These are phyloP conservation scores for Geotrichum phurueaensis DNA, from an alignment of 1,139 yeast species.

Conservation along the genomic window DNA sequence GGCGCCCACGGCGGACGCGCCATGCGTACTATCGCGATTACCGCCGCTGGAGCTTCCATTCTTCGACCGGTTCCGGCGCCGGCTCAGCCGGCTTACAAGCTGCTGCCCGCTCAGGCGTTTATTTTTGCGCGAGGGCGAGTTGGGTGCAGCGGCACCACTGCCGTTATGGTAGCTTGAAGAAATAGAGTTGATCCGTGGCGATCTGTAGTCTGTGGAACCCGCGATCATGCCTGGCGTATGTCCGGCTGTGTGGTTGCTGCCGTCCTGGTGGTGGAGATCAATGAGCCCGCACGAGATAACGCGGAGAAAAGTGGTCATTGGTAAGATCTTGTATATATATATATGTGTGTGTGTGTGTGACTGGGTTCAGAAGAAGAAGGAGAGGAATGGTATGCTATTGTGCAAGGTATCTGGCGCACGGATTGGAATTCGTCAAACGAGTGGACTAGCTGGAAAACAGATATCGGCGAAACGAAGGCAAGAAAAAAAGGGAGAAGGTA, in stretches of 20 bases:
- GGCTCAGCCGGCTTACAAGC: neutral
- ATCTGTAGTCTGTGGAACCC: neutral
- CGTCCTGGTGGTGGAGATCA: neutral
- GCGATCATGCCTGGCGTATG: neutral
- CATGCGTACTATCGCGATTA: no score
- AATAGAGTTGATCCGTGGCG: neutral
- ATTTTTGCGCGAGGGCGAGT: neutral
- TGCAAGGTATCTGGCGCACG: no score
- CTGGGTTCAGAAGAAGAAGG: neutral
- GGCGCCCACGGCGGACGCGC: neutral
- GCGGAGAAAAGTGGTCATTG: slow-evolving; percentile 1
- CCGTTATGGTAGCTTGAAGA: neutral
- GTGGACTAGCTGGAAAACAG: neutral
- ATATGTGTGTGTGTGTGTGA: neutral
- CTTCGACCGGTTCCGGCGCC: slow-evolving; percentile 2
- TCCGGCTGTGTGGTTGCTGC: neutral
- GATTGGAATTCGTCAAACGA: no score
- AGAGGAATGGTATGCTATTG: no score
- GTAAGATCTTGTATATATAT: no score
- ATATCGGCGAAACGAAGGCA: neutral
- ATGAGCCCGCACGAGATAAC: slow-evolving; percentile 8
- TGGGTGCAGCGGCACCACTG: neutral
- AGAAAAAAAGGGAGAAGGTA: neutral
- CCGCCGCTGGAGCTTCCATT: neutral
- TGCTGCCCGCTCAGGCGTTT: neutral